phyloP scores from a whole-genome alignment of 768 basidiomycete species.

The Leccinellum albellum region DNA sequence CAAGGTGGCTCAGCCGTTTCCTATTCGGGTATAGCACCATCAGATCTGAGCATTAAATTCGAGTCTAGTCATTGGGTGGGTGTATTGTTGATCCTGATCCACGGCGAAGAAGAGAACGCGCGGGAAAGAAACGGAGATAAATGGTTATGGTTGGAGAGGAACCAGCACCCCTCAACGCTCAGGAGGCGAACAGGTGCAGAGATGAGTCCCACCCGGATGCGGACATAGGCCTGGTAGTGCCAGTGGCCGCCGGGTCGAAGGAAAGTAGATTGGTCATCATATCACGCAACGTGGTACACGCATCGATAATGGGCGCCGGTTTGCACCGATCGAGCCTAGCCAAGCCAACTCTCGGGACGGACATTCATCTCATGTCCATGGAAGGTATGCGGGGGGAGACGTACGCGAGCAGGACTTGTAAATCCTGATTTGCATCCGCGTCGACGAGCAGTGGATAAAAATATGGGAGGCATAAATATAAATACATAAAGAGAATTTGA shows the following conservation, averaged over 20 bases:
- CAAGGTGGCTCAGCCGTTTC: slow-evolving; percentile 10
- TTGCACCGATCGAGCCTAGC: not conserved
- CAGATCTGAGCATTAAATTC: not conserved
- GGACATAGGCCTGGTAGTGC: slow-evolving; percentile 1
- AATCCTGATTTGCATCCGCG: not conserved
- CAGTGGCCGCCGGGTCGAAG: slow-evolving; percentile 23
- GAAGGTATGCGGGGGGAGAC: not conserved
- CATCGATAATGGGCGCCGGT: slow-evolving; percentile 7
- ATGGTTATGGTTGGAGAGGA: not conserved
- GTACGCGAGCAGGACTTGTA: not conserved
- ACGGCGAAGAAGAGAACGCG: slow-evolving; percentile 23
- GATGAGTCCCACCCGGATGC: not conserved
- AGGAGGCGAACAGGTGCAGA: not conserved
- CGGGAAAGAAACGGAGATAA: slow-evolving; percentile 26
- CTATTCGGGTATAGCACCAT: slow-evolving; percentile 8
- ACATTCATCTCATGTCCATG: not conserved
- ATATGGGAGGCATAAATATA: slow-evolving; percentile 24
- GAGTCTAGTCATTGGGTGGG: slow-evolving; percentile 5
- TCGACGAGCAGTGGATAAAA: slow-evolving; percentile 16
- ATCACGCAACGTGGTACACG: slow-evolving; percentile 14
- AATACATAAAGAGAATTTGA: not conserved
- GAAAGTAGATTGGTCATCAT: slow-evolving; percentile 21
- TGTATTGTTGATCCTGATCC: slow-evolving; percentile 28
- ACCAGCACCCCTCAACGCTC: not conserved
- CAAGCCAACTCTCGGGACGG: not conserved